Conservation (phyloP, 2,329 filamentous ascomycete genomes). For the Biscogniauxia mediterranea region DNA sequence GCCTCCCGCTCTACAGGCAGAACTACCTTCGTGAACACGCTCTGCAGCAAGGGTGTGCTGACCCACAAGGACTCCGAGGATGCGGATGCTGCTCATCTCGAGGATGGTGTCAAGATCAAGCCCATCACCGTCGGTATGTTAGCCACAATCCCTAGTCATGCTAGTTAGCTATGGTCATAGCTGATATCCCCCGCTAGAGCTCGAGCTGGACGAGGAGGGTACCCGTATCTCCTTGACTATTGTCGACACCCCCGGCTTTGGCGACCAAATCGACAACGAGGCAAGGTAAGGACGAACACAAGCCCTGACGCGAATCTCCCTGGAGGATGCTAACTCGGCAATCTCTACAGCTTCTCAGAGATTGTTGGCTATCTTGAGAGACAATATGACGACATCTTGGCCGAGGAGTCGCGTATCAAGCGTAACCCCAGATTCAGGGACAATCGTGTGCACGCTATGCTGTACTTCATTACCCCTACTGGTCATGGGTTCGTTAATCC, state of each 20-base stretch:
- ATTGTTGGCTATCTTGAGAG: slow-evolving; percentile 98
- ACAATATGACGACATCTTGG: slow-evolving; percentile 99
- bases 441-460: slow-evolving; percentile 95
- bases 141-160: neutral
- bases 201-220: slow-evolving; percentile 96
- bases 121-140: slow-evolving; percentile 90
- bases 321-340: slow-evolving; percentile 6
- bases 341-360: slow-evolving; percentile 74
- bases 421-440: slow-evolving; percentile 99
- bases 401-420: slow-evolving; percentile 99
- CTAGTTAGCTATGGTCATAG: slow-evolving; percentile 24
- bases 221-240: slow-evolving; percentile 98
- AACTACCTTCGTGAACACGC: slow-evolving; percentile 99
- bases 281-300: slow-evolving; percentile 62
- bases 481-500: slow-evolving; percentile 72
- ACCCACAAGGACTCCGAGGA: slow-evolving; percentile 92
- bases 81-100: slow-evolving; percentile 80
- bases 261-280: slow-evolving; percentile 99
- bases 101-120: slow-evolving; percentile 98
- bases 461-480: slow-evolving; percentile 99
- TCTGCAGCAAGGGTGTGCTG: slow-evolving; percentile 92
- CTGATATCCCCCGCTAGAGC: slow-evolving; percentile 53
- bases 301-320: neutral
- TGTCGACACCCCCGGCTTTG: slow-evolving; percentile 96
- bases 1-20: slow-evolving; percentile 59